These are phyloP conservation scores for Wallacemonas rigidus DNA, from an alignment of 208 protist genomes.

Conservation along the genomic window DNA sequence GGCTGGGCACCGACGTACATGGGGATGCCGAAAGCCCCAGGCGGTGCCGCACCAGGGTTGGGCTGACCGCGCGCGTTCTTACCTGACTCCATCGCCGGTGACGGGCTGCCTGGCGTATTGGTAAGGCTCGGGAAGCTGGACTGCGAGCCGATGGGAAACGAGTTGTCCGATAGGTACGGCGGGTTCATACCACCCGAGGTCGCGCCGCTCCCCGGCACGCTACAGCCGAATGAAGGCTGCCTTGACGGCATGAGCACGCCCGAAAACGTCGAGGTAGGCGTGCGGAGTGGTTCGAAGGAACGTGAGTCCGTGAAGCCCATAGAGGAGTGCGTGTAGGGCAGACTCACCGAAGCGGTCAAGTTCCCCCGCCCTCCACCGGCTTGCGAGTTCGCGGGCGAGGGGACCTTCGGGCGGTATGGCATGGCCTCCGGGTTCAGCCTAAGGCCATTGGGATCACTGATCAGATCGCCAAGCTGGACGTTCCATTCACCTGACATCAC, in stretches of 20 bases:
- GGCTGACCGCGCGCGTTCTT: not conserved
- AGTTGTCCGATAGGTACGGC: not conserved
- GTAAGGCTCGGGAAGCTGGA: not conserved
- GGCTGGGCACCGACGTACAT: constrained; percentile 6
- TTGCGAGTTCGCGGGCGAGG: not conserved
- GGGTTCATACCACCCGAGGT: not conserved
- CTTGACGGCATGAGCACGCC: not conserved
- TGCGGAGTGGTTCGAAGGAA: constrained; percentile 5
- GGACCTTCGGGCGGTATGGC: constrained; percentile 1
- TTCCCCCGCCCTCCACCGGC: not conserved
- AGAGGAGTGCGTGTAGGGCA: constrained; percentile 6
- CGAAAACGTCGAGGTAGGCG: not conserved
- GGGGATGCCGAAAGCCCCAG: not conserved
- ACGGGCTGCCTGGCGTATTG: not conserved
- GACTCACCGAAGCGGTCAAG: not conserved
- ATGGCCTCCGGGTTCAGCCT: constrained; percentile 11
- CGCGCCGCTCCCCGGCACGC: too few species aligned
- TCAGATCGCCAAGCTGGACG: not conserved
- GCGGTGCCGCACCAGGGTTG: not conserved
- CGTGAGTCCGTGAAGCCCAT: constrained; percentile 5
- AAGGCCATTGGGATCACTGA: not conserved
- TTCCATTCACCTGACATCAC: constrained; percentile 6
- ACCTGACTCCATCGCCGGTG: not conserved
- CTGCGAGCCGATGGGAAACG: not conserved
- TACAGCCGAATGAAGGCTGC: not conserved